Conservation (phyloP, 441 rosid species). For the Manihot esculenta region DNA sequence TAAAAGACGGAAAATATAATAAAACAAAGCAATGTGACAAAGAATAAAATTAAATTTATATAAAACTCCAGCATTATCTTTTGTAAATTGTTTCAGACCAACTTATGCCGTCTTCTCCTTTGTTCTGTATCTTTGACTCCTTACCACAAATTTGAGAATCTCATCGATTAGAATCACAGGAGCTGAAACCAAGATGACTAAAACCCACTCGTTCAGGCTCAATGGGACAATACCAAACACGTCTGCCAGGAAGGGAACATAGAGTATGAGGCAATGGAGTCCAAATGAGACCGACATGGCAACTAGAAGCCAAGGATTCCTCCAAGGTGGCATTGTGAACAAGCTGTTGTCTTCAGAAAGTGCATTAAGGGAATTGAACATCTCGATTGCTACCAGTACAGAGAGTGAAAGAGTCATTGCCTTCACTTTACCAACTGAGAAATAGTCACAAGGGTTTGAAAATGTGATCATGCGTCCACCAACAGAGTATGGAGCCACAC, state of each 20-base stretch:
- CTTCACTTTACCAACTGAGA: slow-evolving; percentile 75
- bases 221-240: slow-evolving; percentile 80
- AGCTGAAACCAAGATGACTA: slow-evolving; percentile 66
- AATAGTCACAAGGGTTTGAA: slow-evolving; percentile 77
- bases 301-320: slow-evolving; percentile 83
- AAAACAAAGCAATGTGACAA: neutral
- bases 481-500: slow-evolving; percentile 51
- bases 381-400: slow-evolving; percentile 85
- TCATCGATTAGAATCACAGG: slow-evolving; percentile 84
- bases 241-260: slow-evolving; percentile 71
- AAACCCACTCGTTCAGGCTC: slow-evolving; percentile 67
- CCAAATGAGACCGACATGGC: slow-evolving; percentile 81
- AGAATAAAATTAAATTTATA: neutral
- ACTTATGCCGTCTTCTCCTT: slow-evolving; percentile 45
- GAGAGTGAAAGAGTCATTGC: slow-evolving; percentile 87
- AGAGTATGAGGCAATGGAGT: slow-evolving; percentile 77
- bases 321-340: slow-evolving; percentile 86
- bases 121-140: slow-evolving; percentile 41
- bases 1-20: neutral
- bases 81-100: neutral
- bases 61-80: too few species aligned
- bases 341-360: slow-evolving; percentile 87
- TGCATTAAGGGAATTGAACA: slow-evolving; percentile 89
- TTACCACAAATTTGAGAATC: slow-evolving; percentile 56
- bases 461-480: slow-evolving; percentile 50